Evolutionary conservation across 208 protist species (phyloP), one percentile per base, ranked within the genome.

Genomic region (Leishmania braziliensis): DNA sequence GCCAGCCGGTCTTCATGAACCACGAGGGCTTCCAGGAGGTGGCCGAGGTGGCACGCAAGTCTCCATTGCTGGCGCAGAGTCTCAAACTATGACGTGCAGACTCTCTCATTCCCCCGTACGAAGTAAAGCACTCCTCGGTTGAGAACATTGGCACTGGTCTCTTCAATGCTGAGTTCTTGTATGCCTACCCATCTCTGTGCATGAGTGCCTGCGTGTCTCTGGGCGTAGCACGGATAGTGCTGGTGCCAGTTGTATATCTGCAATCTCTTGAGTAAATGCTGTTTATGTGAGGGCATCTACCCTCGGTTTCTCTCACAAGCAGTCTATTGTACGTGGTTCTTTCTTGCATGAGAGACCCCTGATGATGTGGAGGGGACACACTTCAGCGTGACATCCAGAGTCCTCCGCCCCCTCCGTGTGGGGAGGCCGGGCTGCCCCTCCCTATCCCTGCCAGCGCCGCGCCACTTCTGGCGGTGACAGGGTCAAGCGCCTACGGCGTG

Each of bases 21-120:
- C 82, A 87, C 80, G 53, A 72, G 0, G 79, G 82, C 33, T 93
- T 91, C 75, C 85, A 91, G 48, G 75, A 83, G 16, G 78, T 93
- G 53, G 74, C 84, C 12, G 82, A 86, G 63, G 62, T 82, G 9
- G 82, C 82, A 23, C 82, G 82, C 9, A 79, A 33, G 26, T 86
- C 82, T 53, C 33, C 71, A 3, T 51, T 86, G 36, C 72, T 86
- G 23, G 39, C 79, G 50, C 80, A 84, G 29, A 84, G 83, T 36
- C 66, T 86, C 60, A 86, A 80, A 51, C 56, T 82, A 39, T 86
- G 76, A 77, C 29, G 62, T 23, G 14, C 6, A 0, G 39, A 56
- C 56, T 3, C 43, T 70, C 43, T 75, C 29, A 16, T 58, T 29
- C 50, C 60, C 60, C 75, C 6, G 39, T 29, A 43, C 29, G 6